Evolutionary conservation across 306 rosid genomes (phyloP).

Genomic region (Astragalus membranaceus): DNA sequence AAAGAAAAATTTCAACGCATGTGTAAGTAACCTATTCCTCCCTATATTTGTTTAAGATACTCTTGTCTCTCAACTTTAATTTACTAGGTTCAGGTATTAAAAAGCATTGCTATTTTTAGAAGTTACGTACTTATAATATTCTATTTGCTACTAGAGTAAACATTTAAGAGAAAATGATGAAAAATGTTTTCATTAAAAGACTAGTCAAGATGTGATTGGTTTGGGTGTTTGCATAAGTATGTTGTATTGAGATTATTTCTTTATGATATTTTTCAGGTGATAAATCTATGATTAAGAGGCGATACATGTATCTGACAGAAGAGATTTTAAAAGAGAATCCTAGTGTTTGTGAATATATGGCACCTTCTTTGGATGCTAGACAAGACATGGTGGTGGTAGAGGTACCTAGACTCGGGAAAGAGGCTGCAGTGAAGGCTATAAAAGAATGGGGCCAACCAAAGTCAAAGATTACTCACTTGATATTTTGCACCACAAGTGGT

Average conservation of each 20-base stretch:
- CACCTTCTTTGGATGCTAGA: conserved; percentile 63
- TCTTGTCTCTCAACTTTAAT: too few relatives aligned
- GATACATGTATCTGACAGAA: conserved; percentile 19
- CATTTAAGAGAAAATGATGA: not conserved
- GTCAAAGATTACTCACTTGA: conserved; percentile 66
- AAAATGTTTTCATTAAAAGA: not conserved
- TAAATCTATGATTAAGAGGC: conserved; percentile 26
- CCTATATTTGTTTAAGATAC: too few relatives aligned
- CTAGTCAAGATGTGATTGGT: not conserved
- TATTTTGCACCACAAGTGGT: conserved; percentile 45
- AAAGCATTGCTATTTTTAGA: too few relatives aligned
- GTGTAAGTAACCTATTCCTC: not conserved
- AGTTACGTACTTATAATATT: not conserved
- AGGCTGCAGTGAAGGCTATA: conserved; percentile 57
- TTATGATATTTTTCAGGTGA: conserved; percentile 31
- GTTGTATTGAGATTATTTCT: not conserved
- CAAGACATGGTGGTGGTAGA: conserved; percentile 72
- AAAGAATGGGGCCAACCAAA: conserved; percentile 45
- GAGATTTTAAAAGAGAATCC: conserved; percentile 26
- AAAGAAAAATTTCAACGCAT: conserved; percentile 26
- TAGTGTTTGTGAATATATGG: conserved; percentile 47
- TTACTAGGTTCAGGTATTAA: too few relatives aligned
- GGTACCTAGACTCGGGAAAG: conserved; percentile 63
- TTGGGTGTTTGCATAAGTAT: not conserved
- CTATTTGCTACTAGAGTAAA: not conserved